phyloP scores from a whole-genome alignment of 768 basidiomycete species.

The Gyrodon lividus region DNA sequence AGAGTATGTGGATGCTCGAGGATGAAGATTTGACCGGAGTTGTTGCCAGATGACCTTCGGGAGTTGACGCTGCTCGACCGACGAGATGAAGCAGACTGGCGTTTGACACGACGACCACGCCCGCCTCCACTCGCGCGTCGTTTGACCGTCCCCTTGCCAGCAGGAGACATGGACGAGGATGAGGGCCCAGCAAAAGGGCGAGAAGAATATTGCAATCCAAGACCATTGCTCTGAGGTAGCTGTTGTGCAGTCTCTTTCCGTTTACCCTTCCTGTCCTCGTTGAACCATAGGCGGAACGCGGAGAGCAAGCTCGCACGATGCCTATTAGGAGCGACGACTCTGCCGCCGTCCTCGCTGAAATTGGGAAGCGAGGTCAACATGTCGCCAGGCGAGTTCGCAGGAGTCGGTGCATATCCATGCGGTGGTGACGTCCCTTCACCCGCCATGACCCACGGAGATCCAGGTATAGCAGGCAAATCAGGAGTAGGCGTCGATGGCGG shows the following conservation, averaged over 20 bases:
- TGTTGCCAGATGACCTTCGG: slow-evolving; percentile 58
- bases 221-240: slow-evolving; percentile 20
- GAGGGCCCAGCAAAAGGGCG: slow-evolving; percentile 26
- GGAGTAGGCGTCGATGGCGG: slow-evolving; percentile 54
- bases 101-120: slow-evolving; percentile 55
- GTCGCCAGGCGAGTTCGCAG: slow-evolving; percentile 52
- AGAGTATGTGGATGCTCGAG: slow-evolving; percentile 55
- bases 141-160: slow-evolving; percentile 42
- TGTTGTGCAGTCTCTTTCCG: slow-evolving; percentile 49
- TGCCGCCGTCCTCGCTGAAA: slow-evolving; percentile 34
- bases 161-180: slow-evolving; percentile 28
- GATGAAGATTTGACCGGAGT: slow-evolving; percentile 45
- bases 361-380: slow-evolving; percentile 49
- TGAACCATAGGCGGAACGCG: slow-evolving; percentile 89
- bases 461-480: slow-evolving; percentile 36
- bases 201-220: slow-evolving; percentile 23
- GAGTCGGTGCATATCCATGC: slow-evolving; percentile 40
- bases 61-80: slow-evolving; percentile 93
- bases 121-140: slow-evolving; percentile 48
- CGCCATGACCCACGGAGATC: slow-evolving; percentile 76
- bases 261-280: slow-evolving; percentile 88
- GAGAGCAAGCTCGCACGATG: slow-evolving; percentile 81
- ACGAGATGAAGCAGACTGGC: slow-evolving; percentile 75
- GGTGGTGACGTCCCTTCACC: slow-evolving; percentile 42
- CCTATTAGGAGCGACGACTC: slow-evolving; percentile 40